These are phyloP conservation scores for Penicillium odoratum DNA, from an alignment of 495 filamentous ascomycete species.

Conservation along the genomic window DNA sequence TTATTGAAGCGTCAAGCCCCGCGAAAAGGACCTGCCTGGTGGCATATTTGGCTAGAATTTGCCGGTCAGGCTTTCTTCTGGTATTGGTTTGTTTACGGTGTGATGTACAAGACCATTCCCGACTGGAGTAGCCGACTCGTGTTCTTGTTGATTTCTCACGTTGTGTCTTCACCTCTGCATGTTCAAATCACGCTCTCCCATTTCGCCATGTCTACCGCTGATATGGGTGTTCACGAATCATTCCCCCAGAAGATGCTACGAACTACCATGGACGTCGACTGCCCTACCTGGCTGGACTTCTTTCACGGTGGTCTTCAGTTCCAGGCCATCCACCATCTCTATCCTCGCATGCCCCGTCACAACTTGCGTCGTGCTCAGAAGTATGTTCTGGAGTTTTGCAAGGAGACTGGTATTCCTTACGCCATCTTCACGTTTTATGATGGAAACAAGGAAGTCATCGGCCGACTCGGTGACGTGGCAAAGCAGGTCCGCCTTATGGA, in stretches of 20 bases:
- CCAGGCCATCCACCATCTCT: constrained; percentile 94
- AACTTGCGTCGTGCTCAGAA: constrained; percentile 84
- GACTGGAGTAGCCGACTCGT: constrained; percentile 65
- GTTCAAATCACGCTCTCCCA: constrained; percentile 96
- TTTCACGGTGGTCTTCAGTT: constrained; percentile 96
- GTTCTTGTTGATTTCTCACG: constrained; percentile 84
- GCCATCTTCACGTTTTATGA: constrained; percentile 91
- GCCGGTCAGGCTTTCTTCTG: constrained; percentile 85
- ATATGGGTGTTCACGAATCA: constrained; percentile 81
- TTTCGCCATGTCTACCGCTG: constrained; percentile 95
- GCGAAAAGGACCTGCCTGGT: constrained; percentile 78
- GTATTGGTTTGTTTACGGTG: constrained; percentile 87
- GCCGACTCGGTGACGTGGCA: constrained; percentile 78
- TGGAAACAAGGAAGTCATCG: constrained; percentile 86
- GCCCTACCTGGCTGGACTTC: constrained; percentile 92
- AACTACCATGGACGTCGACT: constrained; percentile 98
- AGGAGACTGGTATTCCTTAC: constrained; percentile 90
- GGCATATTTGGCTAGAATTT: constrained; percentile 86
- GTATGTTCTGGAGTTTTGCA: constrained; percentile 84
- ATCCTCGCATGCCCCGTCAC: constrained; percentile 90
- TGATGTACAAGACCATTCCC: constrained; percentile 77
- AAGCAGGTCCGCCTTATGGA: constrained; percentile 85
- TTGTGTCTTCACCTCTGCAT: constrained; percentile 83
- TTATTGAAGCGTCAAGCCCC: constrained; percentile 76
- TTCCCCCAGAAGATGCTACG: constrained; percentile 97